These are phyloP conservation scores for Kuraishia piskuri DNA, from an alignment of 805 yeast genomes.

Conservation along the genomic window DNA sequence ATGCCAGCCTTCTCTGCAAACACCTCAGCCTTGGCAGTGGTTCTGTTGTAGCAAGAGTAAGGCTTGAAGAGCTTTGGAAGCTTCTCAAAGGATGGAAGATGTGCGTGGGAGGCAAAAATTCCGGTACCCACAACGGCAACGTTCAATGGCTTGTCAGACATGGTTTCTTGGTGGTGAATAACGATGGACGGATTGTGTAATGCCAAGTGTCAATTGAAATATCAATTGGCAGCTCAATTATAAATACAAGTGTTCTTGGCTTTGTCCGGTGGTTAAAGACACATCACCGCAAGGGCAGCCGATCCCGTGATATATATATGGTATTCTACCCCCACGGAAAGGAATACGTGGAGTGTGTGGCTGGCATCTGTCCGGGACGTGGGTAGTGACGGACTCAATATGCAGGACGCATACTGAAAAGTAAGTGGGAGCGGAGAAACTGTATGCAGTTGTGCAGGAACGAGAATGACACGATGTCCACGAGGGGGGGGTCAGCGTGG, in stretches of 20 bases:
- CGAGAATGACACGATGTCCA: neutral
- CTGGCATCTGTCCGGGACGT: neutral
- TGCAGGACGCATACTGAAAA: neutral
- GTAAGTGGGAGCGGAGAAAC: neutral
- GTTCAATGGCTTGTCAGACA: conserved; percentile 23
- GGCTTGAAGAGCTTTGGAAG: conserved; percentile 44
- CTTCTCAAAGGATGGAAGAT: conserved; percentile 63
- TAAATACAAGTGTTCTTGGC: too few relatives aligned
- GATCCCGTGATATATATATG: too few relatives aligned
- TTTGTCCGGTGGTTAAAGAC: too few relatives aligned
- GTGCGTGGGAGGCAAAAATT: conserved; percentile 80
- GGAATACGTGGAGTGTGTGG: neutral
- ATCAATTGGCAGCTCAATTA: neutral
- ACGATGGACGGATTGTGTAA: neutral
- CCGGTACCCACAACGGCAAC: conserved; percentile 76
- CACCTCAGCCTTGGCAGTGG: conserved; percentile 70
- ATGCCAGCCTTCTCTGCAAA: conserved; percentile 63
- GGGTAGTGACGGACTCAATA: neutral
- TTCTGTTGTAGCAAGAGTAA: conserved; percentile 73
- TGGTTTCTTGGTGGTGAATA: neutral
- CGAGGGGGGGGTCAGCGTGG: neutral
- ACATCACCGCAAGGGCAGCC: neutral
- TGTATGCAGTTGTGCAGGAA: neutral
- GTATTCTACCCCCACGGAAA: neutral
- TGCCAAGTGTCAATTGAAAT: neutral